Evolutionary conservation across 495 filamentous ascomycete genomes (phyloP).

Genomic region (Astrocystis sublimbata): DNA sequence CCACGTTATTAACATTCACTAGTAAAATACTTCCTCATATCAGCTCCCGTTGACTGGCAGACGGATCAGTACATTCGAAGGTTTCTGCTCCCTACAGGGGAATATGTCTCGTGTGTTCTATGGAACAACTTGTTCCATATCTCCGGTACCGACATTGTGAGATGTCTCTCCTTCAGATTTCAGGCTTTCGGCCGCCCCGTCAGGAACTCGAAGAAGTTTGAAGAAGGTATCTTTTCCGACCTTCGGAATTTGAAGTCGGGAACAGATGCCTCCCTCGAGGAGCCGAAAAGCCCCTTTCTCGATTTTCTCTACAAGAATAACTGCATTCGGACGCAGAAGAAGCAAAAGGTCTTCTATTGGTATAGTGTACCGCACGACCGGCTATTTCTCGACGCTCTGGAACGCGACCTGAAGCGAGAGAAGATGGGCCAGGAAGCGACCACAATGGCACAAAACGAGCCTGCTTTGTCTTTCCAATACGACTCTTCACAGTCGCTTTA

Average conservation of each 20-base stretch:
- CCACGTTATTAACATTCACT: conserved; percentile 2
- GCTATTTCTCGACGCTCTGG: conserved; percentile 94
- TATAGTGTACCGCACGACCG: conserved; percentile 98
- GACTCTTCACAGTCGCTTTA: conserved; percentile 98
- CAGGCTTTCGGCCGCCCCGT: conserved; percentile 97
- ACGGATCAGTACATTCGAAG: conserved; percentile 94
- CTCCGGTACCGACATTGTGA: conserved; percentile 96
- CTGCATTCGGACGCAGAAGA: conserved; percentile 99
- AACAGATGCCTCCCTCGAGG: conserved; percentile 97
- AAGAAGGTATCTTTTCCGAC: conserved; percentile 99
- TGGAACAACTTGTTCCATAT: conserved; percentile 99
- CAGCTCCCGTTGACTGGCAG: conserved; percentile 96
- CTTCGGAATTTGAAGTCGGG: conserved; percentile 97
- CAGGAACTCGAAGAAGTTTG: conserved; percentile 99
- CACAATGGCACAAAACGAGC: conserved; percentile 93
- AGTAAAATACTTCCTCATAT: conserved; percentile 99
- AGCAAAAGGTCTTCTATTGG: conserved; percentile 99
- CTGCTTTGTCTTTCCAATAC: conserved; percentile 96
- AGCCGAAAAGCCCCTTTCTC: conserved; percentile 96
- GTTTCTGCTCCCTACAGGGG: conserved; percentile 92
- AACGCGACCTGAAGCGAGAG: conserved; percentile 95
- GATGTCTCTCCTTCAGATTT: conserved; percentile 97
- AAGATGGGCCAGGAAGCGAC: conserved; percentile 99
- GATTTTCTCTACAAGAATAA: conserved; percentile 99
- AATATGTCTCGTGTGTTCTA: conserved; percentile 97